Evolutionary conservation across 179 eudicot species (phyloP).

Genomic region (Silene vulgaris): DNA sequence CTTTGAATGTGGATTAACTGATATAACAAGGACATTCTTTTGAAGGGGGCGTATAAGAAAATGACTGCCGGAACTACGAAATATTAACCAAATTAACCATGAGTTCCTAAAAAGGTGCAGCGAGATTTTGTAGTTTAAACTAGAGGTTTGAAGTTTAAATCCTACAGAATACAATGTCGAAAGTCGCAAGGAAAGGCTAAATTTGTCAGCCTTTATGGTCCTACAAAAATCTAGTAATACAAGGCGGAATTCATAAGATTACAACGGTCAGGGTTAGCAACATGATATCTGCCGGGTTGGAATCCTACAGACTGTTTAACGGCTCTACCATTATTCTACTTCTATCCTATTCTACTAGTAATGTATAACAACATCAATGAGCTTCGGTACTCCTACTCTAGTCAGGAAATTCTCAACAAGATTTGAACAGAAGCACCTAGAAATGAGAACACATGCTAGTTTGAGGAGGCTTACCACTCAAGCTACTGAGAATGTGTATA

Average conservation of each 20-base stretch:
- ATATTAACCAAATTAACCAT: not conserved
- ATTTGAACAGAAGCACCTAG: not conserved
- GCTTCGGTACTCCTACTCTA: not conserved
- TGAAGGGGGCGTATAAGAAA: no score
- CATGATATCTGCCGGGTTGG: slow-evolving; percentile 8
- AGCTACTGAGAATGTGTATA: slow-evolving; percentile 53
- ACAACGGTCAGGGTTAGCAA: slow-evolving; percentile 11
- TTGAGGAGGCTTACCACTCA: slow-evolving; percentile 31
- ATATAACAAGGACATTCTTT: no score
- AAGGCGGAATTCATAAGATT: not conserved
- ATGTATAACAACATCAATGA: slow-evolving; percentile 1
- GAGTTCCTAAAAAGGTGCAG: not conserved
- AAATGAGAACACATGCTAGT: not conserved
- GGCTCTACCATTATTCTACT: slow-evolving; percentile 8
- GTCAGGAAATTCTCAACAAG: slow-evolving; percentile 2
- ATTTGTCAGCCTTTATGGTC: not conserved
- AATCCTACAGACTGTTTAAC: slow-evolving; percentile 25
- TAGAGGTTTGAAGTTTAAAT: no score
- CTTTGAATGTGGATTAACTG: no score
- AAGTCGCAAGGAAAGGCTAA: not conserved
- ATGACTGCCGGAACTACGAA: no score
- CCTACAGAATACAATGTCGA: not conserved
- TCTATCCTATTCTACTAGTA: slow-evolving; percentile 17
- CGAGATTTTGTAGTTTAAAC: not conserved
- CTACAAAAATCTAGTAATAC: not conserved